phyloP scores from a whole-genome alignment of 2,329 filamentous ascomycete species.

The Cytospora piceae region DNA sequence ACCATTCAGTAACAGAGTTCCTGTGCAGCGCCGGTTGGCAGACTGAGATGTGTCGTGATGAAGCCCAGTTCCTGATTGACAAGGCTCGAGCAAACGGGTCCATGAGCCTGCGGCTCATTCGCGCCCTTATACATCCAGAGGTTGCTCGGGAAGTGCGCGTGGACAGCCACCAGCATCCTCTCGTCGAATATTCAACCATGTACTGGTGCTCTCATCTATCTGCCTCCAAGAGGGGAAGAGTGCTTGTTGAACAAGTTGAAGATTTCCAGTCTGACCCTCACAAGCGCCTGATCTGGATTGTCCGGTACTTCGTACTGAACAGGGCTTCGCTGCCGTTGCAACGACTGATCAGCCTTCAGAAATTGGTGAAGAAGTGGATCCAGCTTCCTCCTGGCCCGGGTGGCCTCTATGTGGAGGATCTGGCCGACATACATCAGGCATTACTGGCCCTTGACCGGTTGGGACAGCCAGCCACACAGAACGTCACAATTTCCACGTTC shows the following conservation, averaged over 20 bases:
- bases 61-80: no score
- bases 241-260: background rate
- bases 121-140: no score
- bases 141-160: background rate
- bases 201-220: conserved; percentile 8
- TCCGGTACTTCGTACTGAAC: no score
- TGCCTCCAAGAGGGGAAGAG: background rate
- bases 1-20: background rate
- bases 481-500: background rate
- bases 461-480: no score
- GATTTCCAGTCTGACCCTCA: no score
- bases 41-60: no score
- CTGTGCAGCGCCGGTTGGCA: background rate
- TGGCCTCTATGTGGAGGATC: background rate
- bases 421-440: background rate
- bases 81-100: no score
- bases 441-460: background rate
- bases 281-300: no score
- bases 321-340: no score
- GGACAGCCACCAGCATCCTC: background rate
- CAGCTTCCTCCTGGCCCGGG: background rate
- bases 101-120: no score
- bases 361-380: background rate
- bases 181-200: background rate
- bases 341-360: background rate